Evolutionary conservation across 2,329 filamentous ascomycete genomes (phyloP).

Genomic region (Decorospora gaudefroyi): DNA sequence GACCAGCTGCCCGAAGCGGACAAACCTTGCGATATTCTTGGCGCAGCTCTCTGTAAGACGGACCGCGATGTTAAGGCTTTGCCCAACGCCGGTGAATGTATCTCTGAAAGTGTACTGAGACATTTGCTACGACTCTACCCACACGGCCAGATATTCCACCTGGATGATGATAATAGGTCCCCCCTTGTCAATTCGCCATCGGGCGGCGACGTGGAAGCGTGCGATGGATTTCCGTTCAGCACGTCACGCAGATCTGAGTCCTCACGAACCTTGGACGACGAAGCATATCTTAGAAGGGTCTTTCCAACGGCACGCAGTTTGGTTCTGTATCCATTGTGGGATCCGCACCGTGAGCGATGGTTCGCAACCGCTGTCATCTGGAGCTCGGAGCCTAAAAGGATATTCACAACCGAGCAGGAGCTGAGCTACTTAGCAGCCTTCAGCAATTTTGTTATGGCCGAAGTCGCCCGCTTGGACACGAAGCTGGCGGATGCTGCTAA

Average conservation of each 20-base stretch:
- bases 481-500: slow-evolving; percentile 54
- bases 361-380: slow-evolving; percentile 47
- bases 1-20: slow-evolving; percentile 40
- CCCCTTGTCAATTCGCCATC: slow-evolving; percentile 26
- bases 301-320: slow-evolving; percentile 47
- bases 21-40: slow-evolving; percentile 42
- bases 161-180: slow-evolving; percentile 35
- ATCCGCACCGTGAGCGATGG: slow-evolving; percentile 47
- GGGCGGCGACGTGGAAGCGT: slow-evolving; percentile 21
- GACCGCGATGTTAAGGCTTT: slow-evolving; percentile 13
- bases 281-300: slow-evolving; percentile 37
- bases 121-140: slow-evolving; percentile 43
- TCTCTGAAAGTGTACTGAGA: slow-evolving; percentile 41
- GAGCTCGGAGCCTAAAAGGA: slow-evolving; percentile 45
- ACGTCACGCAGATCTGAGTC: slow-evolving; percentile 38
- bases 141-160: slow-evolving; percentile 48
- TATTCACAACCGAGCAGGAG: slow-evolving; percentile 47
- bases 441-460: slow-evolving; percentile 48
- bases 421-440: slow-evolving; percentile 48
- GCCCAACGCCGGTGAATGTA: slow-evolving; percentile 25
- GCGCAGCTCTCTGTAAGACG: slow-evolving; percentile 32
- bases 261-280: slow-evolving; percentile 40
- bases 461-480: slow-evolving; percentile 47
- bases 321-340: slow-evolving; percentile 49
- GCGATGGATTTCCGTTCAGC: slow-evolving; percentile 30